A percentile compares a stretch with the other conserved stretches of the same genome.
Evolutionary conservation across 1,284 basidiomycete species (phyloP).

Genomic region (Puccinia polysora): DNA sequence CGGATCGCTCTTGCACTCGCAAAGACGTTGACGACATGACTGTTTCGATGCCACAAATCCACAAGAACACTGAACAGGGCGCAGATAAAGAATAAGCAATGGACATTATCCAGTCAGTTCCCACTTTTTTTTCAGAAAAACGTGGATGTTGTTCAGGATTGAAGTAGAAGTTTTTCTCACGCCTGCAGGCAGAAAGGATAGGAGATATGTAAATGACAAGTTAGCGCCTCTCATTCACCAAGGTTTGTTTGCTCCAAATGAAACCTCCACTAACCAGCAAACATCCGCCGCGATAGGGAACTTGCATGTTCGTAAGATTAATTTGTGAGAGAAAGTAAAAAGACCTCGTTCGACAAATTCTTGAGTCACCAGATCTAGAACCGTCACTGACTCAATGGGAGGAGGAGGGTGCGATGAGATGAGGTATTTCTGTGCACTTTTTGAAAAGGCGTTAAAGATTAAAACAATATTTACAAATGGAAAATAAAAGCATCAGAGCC

Average conservation of each 20-base stretch:
- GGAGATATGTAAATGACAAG: not conserved
- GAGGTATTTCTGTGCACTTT: not conserved
- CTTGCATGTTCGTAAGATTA: slow-evolving; percentile 6
- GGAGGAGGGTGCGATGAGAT: not conserved
- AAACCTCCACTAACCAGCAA: slow-evolving; percentile 3
- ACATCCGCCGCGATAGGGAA: slow-evolving; percentile 14
- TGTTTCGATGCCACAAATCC: slow-evolving; percentile 18
- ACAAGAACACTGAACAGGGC: slow-evolving; percentile 2
- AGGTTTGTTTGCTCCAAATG: not conserved
- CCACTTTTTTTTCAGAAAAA: not conserved
- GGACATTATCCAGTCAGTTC: not conserved
- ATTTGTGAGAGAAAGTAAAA: not conserved
- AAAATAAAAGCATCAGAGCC: not conserved
- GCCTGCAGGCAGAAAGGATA: not conserved
- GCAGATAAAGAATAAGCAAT: not conserved
- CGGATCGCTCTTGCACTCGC: not conserved
- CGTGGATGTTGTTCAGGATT: too few species aligned
- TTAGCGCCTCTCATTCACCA: not conserved
- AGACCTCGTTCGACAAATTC: not conserved
- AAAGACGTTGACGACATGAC: slow-evolving; percentile 13
- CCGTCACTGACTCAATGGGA: not conserved
- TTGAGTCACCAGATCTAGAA: slow-evolving; percentile 8
- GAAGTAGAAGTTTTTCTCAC: not conserved
- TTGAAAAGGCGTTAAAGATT: not conserved
- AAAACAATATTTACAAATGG: not conserved